Conservation (phyloP, 2,329 filamentous ascomycete species). For the Whalleya microplaca region DNA sequence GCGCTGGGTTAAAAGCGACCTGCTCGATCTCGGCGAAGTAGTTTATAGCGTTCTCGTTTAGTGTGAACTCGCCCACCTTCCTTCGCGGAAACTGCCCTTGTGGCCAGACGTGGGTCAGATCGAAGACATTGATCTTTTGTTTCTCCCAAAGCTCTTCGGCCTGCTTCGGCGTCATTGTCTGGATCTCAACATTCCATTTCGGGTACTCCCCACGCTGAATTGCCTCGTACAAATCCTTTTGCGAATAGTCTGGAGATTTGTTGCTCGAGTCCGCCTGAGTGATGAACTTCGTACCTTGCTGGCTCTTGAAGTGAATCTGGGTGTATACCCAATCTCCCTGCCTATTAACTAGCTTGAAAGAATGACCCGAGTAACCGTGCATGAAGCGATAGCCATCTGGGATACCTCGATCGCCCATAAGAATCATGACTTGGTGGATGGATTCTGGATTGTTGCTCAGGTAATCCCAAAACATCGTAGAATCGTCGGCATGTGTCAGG, state of each 20-base stretch:
- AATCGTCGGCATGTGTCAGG: constrained; percentile 51
- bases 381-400: constrained; percentile 68
- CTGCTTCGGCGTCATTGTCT: constrained; percentile 64
- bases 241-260: constrained; percentile 65
- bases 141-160: constrained; percentile 54
- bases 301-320: constrained; percentile 66
- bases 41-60: constrained; percentile 68
- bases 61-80: constrained; percentile 63
- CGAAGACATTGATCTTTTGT: constrained; percentile 64
- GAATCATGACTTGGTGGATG: constrained; percentile 66
- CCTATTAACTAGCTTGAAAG: constrained; percentile 68
- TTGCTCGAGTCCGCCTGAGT: constrained; percentile 61
- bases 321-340: constrained; percentile 69
- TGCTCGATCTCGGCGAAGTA: constrained; percentile 75
- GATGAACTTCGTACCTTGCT: constrained; percentile 65
- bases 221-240: constrained; percentile 66
- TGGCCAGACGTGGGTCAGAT: constrained; percentile 72
- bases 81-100: constrained; percentile 64
- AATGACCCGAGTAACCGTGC: constrained; percentile 70
- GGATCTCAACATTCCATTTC: constrained; percentile 66
- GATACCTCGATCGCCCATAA: constrained; percentile 69
- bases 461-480: constrained; percentile 71
- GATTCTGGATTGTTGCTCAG: constrained; percentile 65
- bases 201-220: constrained; percentile 65
- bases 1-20: constrained; percentile 68